Percentiles rank a stretch among this genome's conserved stretches.
Evolutionary conservation across 2,329 filamentous ascomycete species (phyloP).

Genomic region (Aaosphaeria pasadenensis): DNA sequence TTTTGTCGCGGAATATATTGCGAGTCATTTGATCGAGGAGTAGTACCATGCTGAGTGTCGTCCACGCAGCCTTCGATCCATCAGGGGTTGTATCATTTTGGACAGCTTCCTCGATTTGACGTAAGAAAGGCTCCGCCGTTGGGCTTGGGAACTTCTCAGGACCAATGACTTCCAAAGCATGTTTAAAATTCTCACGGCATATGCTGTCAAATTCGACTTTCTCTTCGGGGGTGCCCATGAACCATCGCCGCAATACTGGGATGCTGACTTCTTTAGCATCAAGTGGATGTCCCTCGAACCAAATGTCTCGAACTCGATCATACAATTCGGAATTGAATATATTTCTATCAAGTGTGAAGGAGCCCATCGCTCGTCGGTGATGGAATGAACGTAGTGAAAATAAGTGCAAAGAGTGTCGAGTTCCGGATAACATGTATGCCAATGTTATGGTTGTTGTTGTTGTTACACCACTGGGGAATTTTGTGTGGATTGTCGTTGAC

Average conservation of each 20-base stretch:
- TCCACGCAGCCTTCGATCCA: constrained; percentile 27
- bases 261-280: constrained; percentile 19
- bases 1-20: constrained; percentile 55
- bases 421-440: too few relatives aligned
- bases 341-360: constrained; percentile 34
- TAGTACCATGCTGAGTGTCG: constrained; percentile 51
- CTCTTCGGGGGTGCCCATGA: constrained; percentile 29
- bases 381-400: constrained; percentile 1
- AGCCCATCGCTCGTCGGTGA: constrained; percentile 22
- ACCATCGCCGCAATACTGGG: constrained; percentile 36
- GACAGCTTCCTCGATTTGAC: constrained; percentile 23
- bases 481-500: too few relatives aligned
- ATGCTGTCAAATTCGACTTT: constrained; percentile 34
- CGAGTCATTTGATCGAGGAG: constrained; percentile 63
- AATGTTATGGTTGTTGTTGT: too few relatives aligned
- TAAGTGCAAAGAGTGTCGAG: too few relatives aligned
- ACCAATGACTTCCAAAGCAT: constrained; percentile 37
- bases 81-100: constrained; percentile 12
- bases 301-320: constrained; percentile 31
- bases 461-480: too few relatives aligned
- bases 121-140: constrained; percentile 35
- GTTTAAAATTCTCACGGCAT: constrained; percentile 31
- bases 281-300: constrained; percentile 36
- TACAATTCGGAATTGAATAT: constrained; percentile 43
- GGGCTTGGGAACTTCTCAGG: constrained; percentile 33